Evolutionary conservation across 228 moss, liverwort and hornwort genomes (phyloP).

Genomic region (Sphagnum fallax): DNA sequence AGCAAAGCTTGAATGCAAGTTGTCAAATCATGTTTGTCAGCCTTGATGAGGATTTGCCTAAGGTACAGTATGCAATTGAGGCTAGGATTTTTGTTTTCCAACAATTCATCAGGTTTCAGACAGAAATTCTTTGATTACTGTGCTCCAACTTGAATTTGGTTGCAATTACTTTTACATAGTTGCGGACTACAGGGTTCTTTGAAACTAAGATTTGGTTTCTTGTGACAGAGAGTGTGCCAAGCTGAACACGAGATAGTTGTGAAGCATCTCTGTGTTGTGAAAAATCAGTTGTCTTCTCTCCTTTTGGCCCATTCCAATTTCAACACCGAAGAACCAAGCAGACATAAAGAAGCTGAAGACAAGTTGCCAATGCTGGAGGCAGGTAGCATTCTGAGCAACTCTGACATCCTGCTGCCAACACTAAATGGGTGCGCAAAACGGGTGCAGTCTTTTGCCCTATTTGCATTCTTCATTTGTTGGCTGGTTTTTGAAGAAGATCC

Average conservation of each 20-base stretch:
- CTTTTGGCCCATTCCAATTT: conserved; percentile 10
- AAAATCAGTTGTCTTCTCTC: conserved; percentile 22
- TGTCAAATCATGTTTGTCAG: conserved; percentile 27
- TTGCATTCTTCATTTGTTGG: no score
- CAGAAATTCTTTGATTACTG: no score
- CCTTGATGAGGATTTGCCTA: conserved; percentile 35
- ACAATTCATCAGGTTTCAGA: no score
- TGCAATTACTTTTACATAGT: no score
- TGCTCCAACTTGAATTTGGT: no score
- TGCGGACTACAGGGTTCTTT: no score
- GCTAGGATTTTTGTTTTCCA: no score
- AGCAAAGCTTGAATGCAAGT: conserved; percentile 26
- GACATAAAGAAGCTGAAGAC: background rate
- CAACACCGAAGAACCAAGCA: background rate
- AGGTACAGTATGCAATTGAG: conserved; percentile 11
- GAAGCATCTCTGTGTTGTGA: conserved; percentile 22
- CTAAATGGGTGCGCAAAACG: conserved; percentile 36
- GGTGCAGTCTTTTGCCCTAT: no score
- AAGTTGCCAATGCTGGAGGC: conserved; percentile 10
- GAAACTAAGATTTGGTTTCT: background rate
- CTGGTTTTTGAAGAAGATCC: no score
- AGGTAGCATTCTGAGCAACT: conserved; percentile 20
- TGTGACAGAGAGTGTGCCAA: conserved; percentile 31
- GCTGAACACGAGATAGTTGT: conserved; percentile 34
- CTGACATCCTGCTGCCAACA: conserved; percentile 41